phyloP scores from a whole-genome alignment of 202 grass and related monocot genomes.

The Schoenoplectus triqueter region DNA sequence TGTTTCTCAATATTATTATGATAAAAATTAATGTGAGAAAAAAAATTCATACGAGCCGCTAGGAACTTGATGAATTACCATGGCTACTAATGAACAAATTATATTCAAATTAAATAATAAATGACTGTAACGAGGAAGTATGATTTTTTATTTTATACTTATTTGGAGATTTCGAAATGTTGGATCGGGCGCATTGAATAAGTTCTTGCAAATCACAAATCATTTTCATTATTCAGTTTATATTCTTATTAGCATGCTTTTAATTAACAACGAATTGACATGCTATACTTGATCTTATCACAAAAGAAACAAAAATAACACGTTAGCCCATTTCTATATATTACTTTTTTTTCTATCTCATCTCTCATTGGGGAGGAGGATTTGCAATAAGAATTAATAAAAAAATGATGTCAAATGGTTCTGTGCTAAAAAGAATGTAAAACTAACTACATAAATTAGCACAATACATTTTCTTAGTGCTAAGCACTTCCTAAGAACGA shows the following conservation, averaged over 20 bases:
- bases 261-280: too few species aligned
- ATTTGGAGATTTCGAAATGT: not conserved
- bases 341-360: not conserved
- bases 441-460: constrained; percentile 27
- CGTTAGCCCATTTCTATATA: not conserved
- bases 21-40: not conserved
- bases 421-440: constrained; percentile 21
- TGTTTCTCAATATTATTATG: not conserved
- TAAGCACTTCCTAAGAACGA: constrained; percentile 23
- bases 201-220: not conserved
- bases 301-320: not conserved
- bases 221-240: not conserved
- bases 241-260: too few species aligned
- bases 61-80: not conserved
- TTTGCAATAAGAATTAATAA: not conserved
- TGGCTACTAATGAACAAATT: not conserved
- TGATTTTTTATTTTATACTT: not conserved
- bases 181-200: not conserved
- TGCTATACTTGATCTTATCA: too few species aligned
- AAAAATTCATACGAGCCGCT: not conserved
- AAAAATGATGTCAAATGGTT: not conserved
- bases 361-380: too few species aligned
- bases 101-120: too few species aligned
- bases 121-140: not conserved
- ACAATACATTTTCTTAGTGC: not conserved